phyloP scores from a whole-genome alignment of 1,284 basidiomycete species.

The Tilletia caries region DNA sequence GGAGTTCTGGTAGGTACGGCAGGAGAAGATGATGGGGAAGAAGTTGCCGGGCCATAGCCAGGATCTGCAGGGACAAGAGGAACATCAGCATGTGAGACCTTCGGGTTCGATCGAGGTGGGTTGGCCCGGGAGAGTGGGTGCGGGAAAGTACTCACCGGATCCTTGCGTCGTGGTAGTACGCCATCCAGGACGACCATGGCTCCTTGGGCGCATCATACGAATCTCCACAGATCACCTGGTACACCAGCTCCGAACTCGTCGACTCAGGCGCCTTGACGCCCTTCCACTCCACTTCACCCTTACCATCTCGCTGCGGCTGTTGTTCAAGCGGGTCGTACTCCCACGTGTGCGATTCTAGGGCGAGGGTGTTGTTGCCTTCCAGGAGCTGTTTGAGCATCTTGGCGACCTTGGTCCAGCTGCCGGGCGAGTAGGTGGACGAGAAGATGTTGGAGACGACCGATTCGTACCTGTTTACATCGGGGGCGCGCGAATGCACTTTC shows the following conservation, averaged over 20 bases:
- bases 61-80: neutral
- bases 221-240: constrained; percentile 30
- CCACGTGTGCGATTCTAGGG: constrained; percentile 19
- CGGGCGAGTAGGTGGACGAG: constrained; percentile 21
- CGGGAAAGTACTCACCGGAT: neutral
- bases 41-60: constrained; percentile 15
- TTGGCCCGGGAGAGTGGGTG: constrained; percentile 3
- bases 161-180: neutral
- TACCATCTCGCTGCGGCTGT: no score
- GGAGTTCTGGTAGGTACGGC: constrained; percentile 25
- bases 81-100: neutral
- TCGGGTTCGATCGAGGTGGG: no score
- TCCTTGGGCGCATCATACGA: constrained; percentile 19
- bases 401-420: constrained; percentile 20
- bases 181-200: neutral
- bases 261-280: neutral
- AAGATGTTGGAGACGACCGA: constrained; percentile 19
- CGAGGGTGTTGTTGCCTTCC: constrained; percentile 21
- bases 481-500: no score
- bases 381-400: constrained; percentile 21
- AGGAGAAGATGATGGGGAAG: constrained; percentile 29
- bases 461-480: constrained; percentile 16
- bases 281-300: neutral
- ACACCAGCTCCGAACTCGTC: constrained; percentile 21
- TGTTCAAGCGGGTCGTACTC: constrained; percentile 22